Evolutionary conservation across 495 filamentous ascomycete species (phyloP).

Genomic region (Aspergillus panamensis): DNA sequence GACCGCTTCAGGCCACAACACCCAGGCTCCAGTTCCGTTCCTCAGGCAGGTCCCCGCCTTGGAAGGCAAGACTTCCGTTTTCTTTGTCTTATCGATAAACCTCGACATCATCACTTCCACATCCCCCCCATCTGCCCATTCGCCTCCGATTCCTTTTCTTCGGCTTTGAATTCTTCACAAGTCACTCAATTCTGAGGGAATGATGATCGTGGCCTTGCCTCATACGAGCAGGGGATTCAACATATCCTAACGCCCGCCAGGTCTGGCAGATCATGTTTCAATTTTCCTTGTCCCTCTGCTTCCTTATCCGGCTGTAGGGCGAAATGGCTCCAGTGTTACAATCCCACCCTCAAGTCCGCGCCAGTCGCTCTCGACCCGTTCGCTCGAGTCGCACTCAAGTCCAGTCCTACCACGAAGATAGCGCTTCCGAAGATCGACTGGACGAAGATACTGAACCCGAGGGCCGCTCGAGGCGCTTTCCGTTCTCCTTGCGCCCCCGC

Average conservation of each 20-base stretch:
- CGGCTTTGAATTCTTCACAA: not conserved
- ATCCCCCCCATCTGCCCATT: not conserved
- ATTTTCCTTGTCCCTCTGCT: not conserved
- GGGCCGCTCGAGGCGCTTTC: constrained; percentile 9
- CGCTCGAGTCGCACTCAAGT: constrained; percentile 40
- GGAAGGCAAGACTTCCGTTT: not conserved
- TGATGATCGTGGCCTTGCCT: not conserved
- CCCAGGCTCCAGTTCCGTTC: not conserved
- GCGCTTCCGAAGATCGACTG: constrained; percentile 28
- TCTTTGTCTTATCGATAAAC: constrained; percentile 1
- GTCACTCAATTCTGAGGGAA: not conserved
- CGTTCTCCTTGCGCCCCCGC: constrained; percentile 38
- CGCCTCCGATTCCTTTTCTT: not conserved
- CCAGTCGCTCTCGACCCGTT: constrained; percentile 32
- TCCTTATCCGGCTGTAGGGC: constrained; percentile 13
- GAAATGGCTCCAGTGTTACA: constrained; percentile 29
- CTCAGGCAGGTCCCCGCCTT: not conserved
- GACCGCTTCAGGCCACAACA: too few relatives aligned
- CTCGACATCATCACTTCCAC: not conserved
- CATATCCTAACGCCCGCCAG: not conserved
- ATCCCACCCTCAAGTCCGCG: constrained; percentile 20
- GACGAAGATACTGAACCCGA: constrained; percentile 19
- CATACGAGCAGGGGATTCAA: not conserved
- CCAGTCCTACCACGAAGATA: constrained; percentile 42
- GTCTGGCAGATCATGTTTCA: constrained; percentile 10